These are phyloP conservation scores for Naegleria gruberi DNA, from an alignment of 208 protist species.

Conservation along the genomic window DNA sequence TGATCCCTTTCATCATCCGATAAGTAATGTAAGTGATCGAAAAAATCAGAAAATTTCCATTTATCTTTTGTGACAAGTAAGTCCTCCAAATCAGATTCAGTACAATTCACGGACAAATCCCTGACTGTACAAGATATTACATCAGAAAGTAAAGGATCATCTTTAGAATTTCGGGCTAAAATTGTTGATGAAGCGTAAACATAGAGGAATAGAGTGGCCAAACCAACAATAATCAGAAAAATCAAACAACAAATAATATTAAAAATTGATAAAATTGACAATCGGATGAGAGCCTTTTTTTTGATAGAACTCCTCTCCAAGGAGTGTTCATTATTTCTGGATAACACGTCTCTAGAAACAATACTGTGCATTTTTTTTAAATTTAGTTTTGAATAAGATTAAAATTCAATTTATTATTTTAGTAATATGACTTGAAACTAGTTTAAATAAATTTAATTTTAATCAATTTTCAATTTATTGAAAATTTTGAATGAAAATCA, in stretches of 20 bases:
- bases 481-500: too few relatives aligned
- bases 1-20: not conserved
- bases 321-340: not conserved
- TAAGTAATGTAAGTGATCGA: not conserved
- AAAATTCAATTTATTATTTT: too few relatives aligned
- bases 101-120: not conserved
- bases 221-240: not conserved
- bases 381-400: too few relatives aligned
- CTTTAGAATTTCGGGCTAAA: not conserved
- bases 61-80: not conserved
- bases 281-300: not conserved
- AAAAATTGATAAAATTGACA: not conserved
- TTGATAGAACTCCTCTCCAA: not conserved
- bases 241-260: not conserved
- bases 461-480: too few relatives aligned
- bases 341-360: not conserved
- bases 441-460: too few relatives aligned
- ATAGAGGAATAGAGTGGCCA: not conserved
- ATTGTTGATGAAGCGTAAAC: not conserved
- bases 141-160: not conserved
- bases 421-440: too few relatives aligned
- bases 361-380: not conserved
- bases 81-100: not conserved
- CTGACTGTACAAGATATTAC: not conserved
- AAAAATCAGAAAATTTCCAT: not conserved